A percentile compares a stretch with the other conserved stretches of the same genome.
Evolutionary conservation across 2,329 filamentous ascomycete species (phyloP).

Genomic region (Penicillium sp.): DNA sequence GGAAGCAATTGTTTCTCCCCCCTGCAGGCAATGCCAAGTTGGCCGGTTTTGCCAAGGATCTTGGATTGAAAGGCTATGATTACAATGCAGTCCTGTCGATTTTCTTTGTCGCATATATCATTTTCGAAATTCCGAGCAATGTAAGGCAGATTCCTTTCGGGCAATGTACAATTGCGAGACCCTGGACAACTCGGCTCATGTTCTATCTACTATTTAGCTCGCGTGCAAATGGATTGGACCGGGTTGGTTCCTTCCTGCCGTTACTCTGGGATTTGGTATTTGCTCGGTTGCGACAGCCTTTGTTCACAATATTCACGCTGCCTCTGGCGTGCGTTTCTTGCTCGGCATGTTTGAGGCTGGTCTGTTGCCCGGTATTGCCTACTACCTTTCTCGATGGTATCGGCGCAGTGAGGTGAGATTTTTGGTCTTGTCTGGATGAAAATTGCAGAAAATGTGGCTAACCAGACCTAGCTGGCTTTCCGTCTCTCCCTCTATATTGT

Average conservation of each 20-base stretch:
- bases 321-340: slow-evolving; percentile 67
- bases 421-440: background rate
- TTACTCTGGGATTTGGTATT: slow-evolving; percentile 65
- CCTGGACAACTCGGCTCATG: slow-evolving; percentile 1
- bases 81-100: slow-evolving; percentile 70
- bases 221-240: slow-evolving; percentile 72
- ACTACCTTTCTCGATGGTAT: slow-evolving; percentile 74
- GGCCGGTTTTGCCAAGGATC: slow-evolving; percentile 66
- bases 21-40: slow-evolving; percentile 66
- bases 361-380: slow-evolving; percentile 73
- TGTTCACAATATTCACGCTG: slow-evolving; percentile 57
- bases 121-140: slow-evolving; percentile 72
- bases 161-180: background rate
- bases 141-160: slow-evolving; percentile 6
- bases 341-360: slow-evolving; percentile 73
- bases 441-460: background rate
- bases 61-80: slow-evolving; percentile 63
- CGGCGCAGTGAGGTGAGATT: slow-evolving; percentile 59
- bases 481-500: slow-evolving; percentile 70
- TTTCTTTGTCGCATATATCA: slow-evolving; percentile 74
- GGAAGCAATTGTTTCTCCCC: background rate
- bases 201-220: slow-evolving; percentile 40
- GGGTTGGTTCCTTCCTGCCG: slow-evolving; percentile 69
- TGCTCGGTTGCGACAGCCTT: slow-evolving; percentile 68
- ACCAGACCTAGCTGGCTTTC: slow-evolving; percentile 56